Conservation (phyloP, 106 monocot genomes). For the Acorus calamus region DNA sequence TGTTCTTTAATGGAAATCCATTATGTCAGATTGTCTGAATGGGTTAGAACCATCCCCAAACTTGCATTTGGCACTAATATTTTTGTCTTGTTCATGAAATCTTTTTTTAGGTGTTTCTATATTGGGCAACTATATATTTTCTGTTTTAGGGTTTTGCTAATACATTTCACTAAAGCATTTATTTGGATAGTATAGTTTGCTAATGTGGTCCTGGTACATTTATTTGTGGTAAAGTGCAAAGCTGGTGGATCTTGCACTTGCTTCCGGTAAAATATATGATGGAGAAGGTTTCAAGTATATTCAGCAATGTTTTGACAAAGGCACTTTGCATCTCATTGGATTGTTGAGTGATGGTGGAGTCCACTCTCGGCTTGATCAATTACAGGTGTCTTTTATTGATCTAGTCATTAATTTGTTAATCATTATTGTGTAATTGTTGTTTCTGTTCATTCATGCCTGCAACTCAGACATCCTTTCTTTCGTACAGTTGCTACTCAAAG, state of each 20-base stretch:
- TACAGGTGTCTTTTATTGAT: slow-evolving; percentile 46
- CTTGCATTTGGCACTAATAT: too few relatives aligned
- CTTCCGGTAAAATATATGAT: slow-evolving; percentile 83
- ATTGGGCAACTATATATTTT: too few relatives aligned
- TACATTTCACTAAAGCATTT: too few relatives aligned
- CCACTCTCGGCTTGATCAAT: slow-evolving; percentile 88
- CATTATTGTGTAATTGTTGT: background rate
- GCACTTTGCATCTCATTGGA: slow-evolving; percentile 87
- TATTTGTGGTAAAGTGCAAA: slow-evolving; percentile 45
- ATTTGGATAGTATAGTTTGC: too few relatives aligned
- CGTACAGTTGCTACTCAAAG: slow-evolving; percentile 77
- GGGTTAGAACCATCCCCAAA: too few relatives aligned
- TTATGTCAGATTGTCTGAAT: too few relatives aligned
- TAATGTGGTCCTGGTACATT: too few relatives aligned
- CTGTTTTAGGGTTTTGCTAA: too few relatives aligned
- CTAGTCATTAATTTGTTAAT: background rate
- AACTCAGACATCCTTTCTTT: background rate
- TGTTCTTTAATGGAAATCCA: background rate
- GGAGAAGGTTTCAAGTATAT: slow-evolving; percentile 93
- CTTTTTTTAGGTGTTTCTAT: too few relatives aligned
- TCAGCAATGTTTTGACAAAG: slow-evolving; percentile 63
- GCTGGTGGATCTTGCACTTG: slow-evolving; percentile 82
- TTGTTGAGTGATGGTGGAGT: slow-evolving; percentile 96
- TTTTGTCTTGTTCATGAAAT: too few relatives aligned
- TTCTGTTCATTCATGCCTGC: background rate